These are phyloP conservation scores for Sergeia podlipaevii DNA, from an alignment of 208 protist species.

Conservation along the genomic window DNA sequence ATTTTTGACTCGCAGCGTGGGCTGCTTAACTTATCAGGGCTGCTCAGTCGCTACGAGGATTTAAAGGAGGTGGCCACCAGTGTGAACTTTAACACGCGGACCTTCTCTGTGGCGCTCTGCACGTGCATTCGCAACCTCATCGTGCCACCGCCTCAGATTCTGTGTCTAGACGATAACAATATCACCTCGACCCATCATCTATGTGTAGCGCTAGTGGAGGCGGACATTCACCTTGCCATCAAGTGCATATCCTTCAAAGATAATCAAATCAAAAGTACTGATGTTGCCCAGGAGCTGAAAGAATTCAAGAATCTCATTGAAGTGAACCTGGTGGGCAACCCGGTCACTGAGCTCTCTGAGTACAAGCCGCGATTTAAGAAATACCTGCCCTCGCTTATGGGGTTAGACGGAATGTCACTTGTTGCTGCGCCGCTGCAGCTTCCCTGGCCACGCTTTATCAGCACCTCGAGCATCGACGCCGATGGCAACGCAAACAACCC, in stretches of 20 bases:
- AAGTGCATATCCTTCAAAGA: constrained; percentile 53
- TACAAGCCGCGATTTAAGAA: constrained; percentile 59
- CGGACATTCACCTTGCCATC: constrained; percentile 48
- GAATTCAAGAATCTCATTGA: constrained; percentile 60
- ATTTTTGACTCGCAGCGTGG: constrained; percentile 55
- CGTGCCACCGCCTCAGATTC: constrained; percentile 48
- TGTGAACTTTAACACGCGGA: constrained; percentile 83
- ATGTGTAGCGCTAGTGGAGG: constrained; percentile 50
- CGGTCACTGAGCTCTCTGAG: constrained; percentile 33
- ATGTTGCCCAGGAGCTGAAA: constrained; percentile 45
- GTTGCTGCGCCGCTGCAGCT: constrained; percentile 46
- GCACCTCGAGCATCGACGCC: constrained; percentile 1
- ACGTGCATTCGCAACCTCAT: constrained; percentile 59
- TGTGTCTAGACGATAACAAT: constrained; percentile 59
- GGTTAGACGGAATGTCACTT: constrained; percentile 55
- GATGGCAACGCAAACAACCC: constrained; percentile 10
- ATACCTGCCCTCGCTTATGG: constrained; percentile 59
- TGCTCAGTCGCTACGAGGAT: constrained; percentile 45
- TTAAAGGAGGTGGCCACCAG: constrained; percentile 42
- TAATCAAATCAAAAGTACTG: constrained; percentile 54
- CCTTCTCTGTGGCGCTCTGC: constrained; percentile 79
- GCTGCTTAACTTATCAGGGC: constrained; percentile 57
- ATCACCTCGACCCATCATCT: constrained; percentile 63
- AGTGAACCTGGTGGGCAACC: constrained; percentile 67
- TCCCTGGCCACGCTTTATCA: constrained; percentile 72